A percentile compares a stretch with the other conserved stretches of the same genome.
phyloP scores from a whole-genome alignment of 257 asterid genomes.

The Penstemon eatonii region DNA sequence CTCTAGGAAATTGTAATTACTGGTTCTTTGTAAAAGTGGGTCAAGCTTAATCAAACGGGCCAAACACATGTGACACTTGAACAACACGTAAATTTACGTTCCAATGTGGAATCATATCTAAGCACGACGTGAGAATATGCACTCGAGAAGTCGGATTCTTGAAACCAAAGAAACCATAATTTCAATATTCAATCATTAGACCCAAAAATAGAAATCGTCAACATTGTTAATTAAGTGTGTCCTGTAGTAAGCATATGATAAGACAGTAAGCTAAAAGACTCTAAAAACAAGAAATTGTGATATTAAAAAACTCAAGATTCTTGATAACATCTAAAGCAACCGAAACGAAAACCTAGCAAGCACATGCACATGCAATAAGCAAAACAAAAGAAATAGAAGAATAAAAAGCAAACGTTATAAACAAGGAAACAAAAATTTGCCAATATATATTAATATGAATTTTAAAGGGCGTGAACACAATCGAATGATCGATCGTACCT shows the following conservation, averaged over 20 bases:
- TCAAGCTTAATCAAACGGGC: too few species aligned
- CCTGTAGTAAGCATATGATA: not conserved
- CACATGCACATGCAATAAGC: slow-evolving; percentile 48
- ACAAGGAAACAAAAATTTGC: not conserved
- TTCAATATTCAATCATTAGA: too few species aligned
- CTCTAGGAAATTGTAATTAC: too few species aligned
- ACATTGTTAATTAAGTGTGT: not conserved
- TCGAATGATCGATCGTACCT: slow-evolving; percentile 40
- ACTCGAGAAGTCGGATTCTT: too few species aligned
- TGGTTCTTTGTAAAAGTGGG: too few species aligned
- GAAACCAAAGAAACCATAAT: too few species aligned
- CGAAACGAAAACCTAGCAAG: not conserved
- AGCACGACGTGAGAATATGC: too few species aligned
- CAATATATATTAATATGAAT: not conserved
- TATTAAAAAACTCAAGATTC: slow-evolving; percentile 17
- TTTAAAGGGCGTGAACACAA: too few species aligned
- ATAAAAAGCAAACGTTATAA: not conserved
- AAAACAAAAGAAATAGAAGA: slow-evolving; percentile 6
- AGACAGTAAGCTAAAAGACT: not conserved
- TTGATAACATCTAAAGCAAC: slow-evolving; percentile 25
- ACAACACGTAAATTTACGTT: too few species aligned
- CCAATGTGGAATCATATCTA: too few species aligned
- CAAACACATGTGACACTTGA: too few species aligned
- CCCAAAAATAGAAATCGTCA: not conserved
- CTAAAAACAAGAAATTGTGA: not conserved